A percentile compares a stretch with the other conserved stretches of the same genome.
phyloP scores from a whole-genome alignment of 306 rosid species.

The Medicago truncatula region DNA sequence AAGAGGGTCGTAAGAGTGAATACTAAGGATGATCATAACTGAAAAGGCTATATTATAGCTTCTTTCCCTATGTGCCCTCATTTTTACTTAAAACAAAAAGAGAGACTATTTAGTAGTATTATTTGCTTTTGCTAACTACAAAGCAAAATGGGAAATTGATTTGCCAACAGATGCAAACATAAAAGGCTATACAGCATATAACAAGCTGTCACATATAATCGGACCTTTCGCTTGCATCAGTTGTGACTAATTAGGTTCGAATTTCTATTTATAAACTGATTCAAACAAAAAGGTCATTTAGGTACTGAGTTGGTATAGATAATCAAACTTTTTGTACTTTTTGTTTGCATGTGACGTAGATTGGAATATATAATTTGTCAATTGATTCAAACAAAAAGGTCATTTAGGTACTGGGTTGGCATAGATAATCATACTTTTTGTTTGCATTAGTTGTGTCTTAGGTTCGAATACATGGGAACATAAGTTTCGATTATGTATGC shows the following conservation, averaged over 20 bases:
- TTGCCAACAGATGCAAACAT: background rate
- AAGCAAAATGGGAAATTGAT: background rate
- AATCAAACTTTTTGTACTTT: too few species aligned
- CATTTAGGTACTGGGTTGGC: too few species aligned
- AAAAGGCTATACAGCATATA: too few species aligned
- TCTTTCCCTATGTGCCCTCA: constrained; percentile 2
- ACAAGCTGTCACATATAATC: too few species aligned
- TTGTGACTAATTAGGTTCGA: too few species aligned
- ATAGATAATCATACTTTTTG: background rate
- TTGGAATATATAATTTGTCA: background rate
- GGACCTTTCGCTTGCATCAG: too few species aligned
- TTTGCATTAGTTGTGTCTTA: background rate
- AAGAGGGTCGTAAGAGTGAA: background rate
- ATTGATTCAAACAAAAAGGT: too few species aligned
- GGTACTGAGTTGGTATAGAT: too few species aligned
- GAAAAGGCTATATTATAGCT: background rate
- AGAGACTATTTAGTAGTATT: background rate
- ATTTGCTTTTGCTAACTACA: background rate
- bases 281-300: too few species aligned
- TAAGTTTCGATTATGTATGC: too few species aligned
- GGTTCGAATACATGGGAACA: background rate
- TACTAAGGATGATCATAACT: constrained; percentile 7
- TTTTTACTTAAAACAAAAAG: background rate
- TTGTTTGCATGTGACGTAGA: background rate
- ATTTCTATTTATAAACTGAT: too few species aligned